phyloP scores from a whole-genome alignment of 805 yeast genomes.

The Wickerhamiella shivajii region DNA sequence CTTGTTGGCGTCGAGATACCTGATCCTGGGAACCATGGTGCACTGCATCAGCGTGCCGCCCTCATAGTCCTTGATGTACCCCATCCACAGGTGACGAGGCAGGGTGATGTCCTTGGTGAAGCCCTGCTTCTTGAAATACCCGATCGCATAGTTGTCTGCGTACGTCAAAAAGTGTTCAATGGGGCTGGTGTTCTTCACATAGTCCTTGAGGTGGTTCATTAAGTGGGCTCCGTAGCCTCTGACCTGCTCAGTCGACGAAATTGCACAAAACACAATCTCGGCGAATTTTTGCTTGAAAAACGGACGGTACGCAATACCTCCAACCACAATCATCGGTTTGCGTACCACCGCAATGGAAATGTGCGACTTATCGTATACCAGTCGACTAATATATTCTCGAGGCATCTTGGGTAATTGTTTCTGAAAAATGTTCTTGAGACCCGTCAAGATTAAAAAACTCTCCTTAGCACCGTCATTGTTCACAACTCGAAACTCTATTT shows the following conservation, averaged over 20 bases:
- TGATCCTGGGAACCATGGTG: slow-evolving; percentile 72
- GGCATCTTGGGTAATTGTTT: slow-evolving; percentile 99
- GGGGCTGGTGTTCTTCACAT: slow-evolving; percentile 75
- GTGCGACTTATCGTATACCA: slow-evolving; percentile 90
- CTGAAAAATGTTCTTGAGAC: slow-evolving; percentile 89
- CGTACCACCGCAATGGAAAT: slow-evolving; percentile 91
- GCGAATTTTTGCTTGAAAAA: slow-evolving; percentile 85
- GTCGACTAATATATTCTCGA: slow-evolving; percentile 82
- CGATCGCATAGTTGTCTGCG: slow-evolving; percentile 98
- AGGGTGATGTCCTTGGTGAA: slow-evolving; percentile 88
- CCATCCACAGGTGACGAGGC: slow-evolving; percentile 87
- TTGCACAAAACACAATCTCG: slow-evolving; percentile 97
- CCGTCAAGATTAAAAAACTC: slow-evolving; percentile 81
- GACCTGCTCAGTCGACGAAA: slow-evolving; percentile 93
- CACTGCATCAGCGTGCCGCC: slow-evolving; percentile 99
- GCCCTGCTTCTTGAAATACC: slow-evolving; percentile 96
- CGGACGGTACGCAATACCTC: slow-evolving; percentile 94
- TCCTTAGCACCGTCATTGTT: slow-evolving; percentile 86
- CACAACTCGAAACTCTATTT: slow-evolving; percentile 89
- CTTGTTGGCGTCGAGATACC: slow-evolving; percentile 81
- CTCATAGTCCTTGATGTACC: slow-evolving; percentile 95
- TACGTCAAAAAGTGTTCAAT: slow-evolving; percentile 80
- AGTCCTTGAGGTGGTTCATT: slow-evolving; percentile 95
- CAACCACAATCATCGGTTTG: slow-evolving; percentile 88
- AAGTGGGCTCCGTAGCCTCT: slow-evolving; percentile 97